Evolutionary conservation across 306 rosid species (phyloP).

Genomic region (Malus sylvestris): DNA sequence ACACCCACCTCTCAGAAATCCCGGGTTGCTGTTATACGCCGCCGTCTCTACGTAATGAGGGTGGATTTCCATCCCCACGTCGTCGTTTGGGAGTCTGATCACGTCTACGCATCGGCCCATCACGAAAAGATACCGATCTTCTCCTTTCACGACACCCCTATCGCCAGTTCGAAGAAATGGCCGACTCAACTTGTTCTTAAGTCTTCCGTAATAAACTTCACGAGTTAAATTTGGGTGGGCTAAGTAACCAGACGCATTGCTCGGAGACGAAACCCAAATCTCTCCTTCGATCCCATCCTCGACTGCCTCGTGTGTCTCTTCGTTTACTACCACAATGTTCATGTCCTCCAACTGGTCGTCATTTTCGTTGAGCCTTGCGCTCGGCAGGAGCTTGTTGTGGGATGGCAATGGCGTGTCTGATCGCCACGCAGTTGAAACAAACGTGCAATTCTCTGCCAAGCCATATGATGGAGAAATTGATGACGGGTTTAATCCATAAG

Average conservation of each 20-base stretch:
- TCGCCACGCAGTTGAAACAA: constrained; percentile 78
- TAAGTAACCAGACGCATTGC: constrained; percentile 71
- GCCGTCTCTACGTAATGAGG: constrained; percentile 60
- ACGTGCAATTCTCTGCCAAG: constrained; percentile 80
- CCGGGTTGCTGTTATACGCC: constrained; percentile 34
- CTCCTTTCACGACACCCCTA: constrained; percentile 57
- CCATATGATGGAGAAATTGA: constrained; percentile 73
- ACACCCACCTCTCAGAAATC: constrained; percentile 60
- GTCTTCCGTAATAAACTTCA: constrained; percentile 41
- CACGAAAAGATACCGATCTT: constrained; percentile 51
- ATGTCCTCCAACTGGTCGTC: constrained; percentile 39
- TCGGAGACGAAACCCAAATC: constrained; percentile 74
- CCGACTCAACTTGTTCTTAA: constrained; percentile 22
- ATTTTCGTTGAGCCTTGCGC: constrained; percentile 35
- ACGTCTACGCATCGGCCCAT: constrained; percentile 53
- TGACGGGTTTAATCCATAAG: constrained; percentile 44
- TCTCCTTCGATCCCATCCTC: constrained; percentile 80
- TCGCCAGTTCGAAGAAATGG: constrained; percentile 67
- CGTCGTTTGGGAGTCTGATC: constrained; percentile 31
- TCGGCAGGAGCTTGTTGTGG: constrained; percentile 53
- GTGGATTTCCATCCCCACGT: constrained; percentile 24
- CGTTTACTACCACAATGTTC: constrained; percentile 53
- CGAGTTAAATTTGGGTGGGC: constrained; percentile 59
- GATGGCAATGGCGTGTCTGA: constrained; percentile 24
- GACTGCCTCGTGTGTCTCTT: constrained; percentile 49